Evolutionary conservation across 176 grass and related monocot genomes (phyloP).

Genomic region (Aechmea fasciata): DNA sequence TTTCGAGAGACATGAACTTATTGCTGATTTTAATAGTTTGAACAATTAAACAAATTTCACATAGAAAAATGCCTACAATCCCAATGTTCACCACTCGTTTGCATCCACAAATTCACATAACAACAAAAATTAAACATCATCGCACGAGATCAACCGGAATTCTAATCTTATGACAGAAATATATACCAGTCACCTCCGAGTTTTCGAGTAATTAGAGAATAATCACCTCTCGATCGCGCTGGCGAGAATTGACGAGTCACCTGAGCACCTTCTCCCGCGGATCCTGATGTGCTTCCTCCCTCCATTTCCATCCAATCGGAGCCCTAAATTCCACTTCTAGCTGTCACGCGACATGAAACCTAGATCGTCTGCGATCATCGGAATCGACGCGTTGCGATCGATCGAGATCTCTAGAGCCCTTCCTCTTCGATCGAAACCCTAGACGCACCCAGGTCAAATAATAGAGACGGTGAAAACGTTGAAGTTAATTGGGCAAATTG

Average conservation of each 20-base stretch:
- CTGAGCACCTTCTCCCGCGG: slow-evolving; percentile 11
- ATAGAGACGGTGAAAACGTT: too few relatives aligned
- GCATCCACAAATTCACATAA: too few relatives aligned
- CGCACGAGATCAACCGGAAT: not conserved
- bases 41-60: too few relatives aligned
- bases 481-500: too few relatives aligned
- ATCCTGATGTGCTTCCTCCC: slow-evolving; percentile 42
- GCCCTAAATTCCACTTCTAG: not conserved
- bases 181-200: not conserved
- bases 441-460: too few relatives aligned
- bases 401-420: too few relatives aligned
- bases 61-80: too few relatives aligned
- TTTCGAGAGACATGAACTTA: too few relatives aligned
- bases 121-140: not conserved
- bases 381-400: not conserved
- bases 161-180: not conserved
- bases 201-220: slow-evolving; percentile 16
- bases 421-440: too few relatives aligned
- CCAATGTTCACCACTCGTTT: too few relatives aligned
- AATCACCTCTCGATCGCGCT: slow-evolving; percentile 58
- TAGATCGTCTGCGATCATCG: slow-evolving; percentile 21
- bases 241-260: slow-evolving; percentile 22
- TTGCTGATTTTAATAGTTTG: too few relatives aligned
- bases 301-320: slow-evolving; percentile 31
- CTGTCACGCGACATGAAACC: not conserved